Evolutionary conservation across 1,139 yeast species (phyloP).

Genomic region (Candida neerlandica): DNA sequence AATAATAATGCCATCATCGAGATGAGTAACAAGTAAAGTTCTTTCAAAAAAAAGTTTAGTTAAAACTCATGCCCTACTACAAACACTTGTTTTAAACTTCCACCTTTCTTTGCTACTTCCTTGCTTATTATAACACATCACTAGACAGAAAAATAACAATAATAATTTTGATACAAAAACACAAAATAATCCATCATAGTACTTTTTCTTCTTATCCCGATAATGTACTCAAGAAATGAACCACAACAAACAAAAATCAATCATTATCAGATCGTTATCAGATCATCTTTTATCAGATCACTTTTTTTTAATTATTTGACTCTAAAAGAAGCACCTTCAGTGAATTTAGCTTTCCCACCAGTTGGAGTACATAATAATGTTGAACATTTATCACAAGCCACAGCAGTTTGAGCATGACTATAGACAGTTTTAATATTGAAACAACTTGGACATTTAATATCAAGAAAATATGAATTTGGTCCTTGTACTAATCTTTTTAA

Average conservation of each 20-base stretch:
- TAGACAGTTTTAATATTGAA: slow-evolving; percentile 98
- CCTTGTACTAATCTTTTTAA: slow-evolving; percentile 95
- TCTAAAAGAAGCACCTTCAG: slow-evolving; percentile 99
- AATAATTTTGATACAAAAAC: not conserved
- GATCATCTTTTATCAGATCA: not conserved
- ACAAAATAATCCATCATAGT: slow-evolving; percentile 6
- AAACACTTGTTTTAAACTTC: not conserved
- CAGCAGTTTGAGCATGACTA: slow-evolving; percentile 99
- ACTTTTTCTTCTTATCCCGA: slow-evolving; percentile 4
- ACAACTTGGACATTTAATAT: slow-evolving; percentile 99
- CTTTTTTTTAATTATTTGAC: slow-evolving; percentile 65
- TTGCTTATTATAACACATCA: not conserved
- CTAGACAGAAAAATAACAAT: slow-evolving; percentile 5
- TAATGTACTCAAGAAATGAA: slow-evolving; percentile 11
- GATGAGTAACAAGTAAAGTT: not conserved
- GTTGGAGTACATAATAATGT: slow-evolving; percentile 98
- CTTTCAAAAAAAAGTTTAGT: not conserved
- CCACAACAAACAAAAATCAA: not conserved
- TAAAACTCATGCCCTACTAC: slow-evolving; percentile 8
- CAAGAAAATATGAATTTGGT: slow-evolving; percentile 99
- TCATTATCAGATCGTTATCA: not conserved
- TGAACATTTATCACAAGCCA: slow-evolving; percentile 98
- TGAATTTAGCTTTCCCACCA: slow-evolving; percentile 99
- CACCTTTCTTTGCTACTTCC: not conserved
- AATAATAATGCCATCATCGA: slow-evolving; percentile 8